Evolutionary conservation across 495 filamentous ascomycete species (phyloP).

Genomic region (Aspergillus cavernicola): DNA sequence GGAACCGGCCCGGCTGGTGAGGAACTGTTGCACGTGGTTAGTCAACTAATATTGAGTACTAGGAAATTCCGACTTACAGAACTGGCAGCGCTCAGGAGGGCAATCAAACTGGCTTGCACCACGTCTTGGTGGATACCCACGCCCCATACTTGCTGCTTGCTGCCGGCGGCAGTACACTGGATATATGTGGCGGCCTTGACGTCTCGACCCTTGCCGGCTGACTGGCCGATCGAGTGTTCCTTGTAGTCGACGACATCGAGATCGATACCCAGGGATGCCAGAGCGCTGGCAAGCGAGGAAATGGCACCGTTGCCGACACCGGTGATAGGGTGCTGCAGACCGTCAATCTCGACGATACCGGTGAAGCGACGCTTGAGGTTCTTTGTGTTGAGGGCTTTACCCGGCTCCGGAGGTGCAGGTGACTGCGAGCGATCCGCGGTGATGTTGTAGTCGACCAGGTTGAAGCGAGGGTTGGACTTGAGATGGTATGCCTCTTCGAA

Average conservation of each 20-base stretch:
- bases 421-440: constrained; percentile 76
- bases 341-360: constrained; percentile 84
- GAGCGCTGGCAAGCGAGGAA: constrained; percentile 79
- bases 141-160: constrained; percentile 76
- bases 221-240: constrained; percentile 85
- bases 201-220: constrained; percentile 72
- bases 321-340: constrained; percentile 68
- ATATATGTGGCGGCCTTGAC: constrained; percentile 94
- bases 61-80: constrained; percentile 59
- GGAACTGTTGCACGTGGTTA: too few relatives aligned
- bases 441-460: constrained; percentile 88
- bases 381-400: constrained; percentile 67
- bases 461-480: constrained; percentile 75
- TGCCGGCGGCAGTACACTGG: constrained; percentile 74
- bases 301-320: constrained; percentile 89
- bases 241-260: constrained; percentile 94
- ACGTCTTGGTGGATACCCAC: constrained; percentile 95
- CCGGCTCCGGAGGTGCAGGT: constrained; percentile 64
- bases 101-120: constrained; percentile 86
- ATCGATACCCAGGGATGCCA: constrained; percentile 77
- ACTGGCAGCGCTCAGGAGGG: constrained; percentile 81
- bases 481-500: constrained; percentile 87
- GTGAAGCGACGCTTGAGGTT: constrained; percentile 79
- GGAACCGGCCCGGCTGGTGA: constrained; percentile 42
- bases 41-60: too few relatives aligned